Base-by-base conservation (phyloP, 2,329 filamentous ascomycete species). In the Penicillium sp. region DNA sequence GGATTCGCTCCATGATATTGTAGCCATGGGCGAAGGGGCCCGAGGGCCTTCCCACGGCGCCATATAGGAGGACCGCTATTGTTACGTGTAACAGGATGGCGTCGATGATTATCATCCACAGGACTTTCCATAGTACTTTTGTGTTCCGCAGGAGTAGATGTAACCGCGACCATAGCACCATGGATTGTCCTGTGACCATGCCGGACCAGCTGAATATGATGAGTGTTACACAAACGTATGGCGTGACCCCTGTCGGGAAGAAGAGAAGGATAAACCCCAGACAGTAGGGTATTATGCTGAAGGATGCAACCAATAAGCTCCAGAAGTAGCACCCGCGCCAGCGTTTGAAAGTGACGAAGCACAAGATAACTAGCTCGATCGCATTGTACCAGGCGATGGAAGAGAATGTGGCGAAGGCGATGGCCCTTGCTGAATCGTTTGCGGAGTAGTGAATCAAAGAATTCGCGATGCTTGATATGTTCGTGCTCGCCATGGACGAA, bases 311-410 rank as follows among this genome's bases (percentile, higher is more conserved):
- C 16, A 80, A 63, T 37, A 79, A 63, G 58, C 73, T 77, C 73
- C 75, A 80, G 63, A 81, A 81, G 61, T 81, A 81, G 8, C 78
- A 70, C 0, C 77, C 76, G 5, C 59, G 65, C 44, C 73, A 74
- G 35, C 68, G 68, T 44, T 70, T 75, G 65, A 81, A 81, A 5
- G 77, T 77, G 56, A 73, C 67, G 52, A 78, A 76, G 50, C 79
- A 70, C 52, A 79, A 71, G 37, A 79, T 59, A 16, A 66, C 44
- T 2, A 68, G 57, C 22, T 68, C 66, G 37, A 68, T 59, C 14
- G 63, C 51, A 50, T 68, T 68, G 52, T 67, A 68, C 58, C 60
- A 64, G 16, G 64, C 63, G 27, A 67, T 29, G 1, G 58, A 58
- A 3, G 59, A 53, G 31, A 68, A 64, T 5, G 58, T 55, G 3